Evolutionary conservation across 2,329 filamentous ascomycete genomes (phyloP), one percentile per base, ranked within the genome.

Genomic region (Plectosphaerella sp.): DNA sequence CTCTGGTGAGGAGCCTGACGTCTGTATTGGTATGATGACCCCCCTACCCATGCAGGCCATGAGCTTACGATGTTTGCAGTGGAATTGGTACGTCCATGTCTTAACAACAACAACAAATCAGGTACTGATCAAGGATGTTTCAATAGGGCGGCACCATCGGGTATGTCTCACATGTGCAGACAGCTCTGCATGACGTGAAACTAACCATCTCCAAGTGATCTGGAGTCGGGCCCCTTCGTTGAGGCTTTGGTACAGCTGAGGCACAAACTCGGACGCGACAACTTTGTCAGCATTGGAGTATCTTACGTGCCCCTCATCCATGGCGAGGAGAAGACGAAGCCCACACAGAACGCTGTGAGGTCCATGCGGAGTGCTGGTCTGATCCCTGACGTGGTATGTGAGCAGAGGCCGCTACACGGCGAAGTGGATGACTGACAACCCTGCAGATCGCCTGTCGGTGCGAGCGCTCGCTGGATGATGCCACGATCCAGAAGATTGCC

Each of bases 311-410:
- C 92, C 1, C 80, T 93, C 35, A 68, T 66, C 11, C 49, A 79
- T 53, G 79, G 80, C 42, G 80, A 97, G 76, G 86, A 96, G 70
- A 97, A 97, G 82, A 97, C 92, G 10, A 97, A 97, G 75, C 94
- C 94, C 0, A 99, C 94, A 0, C 94, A 99, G 69, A 84, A 90
- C 62, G 90, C 93, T 24, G 91, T 97, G 62, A 87, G 87, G 65
- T 84, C 88, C 62, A 86, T 92, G 56, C 87, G 93, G 57, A 92
- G 88, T 65, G 87, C 89, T 57, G 91, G 91, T 65, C 72, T 90
- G 51, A 82, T 78, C 54, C 87, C 86, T 2, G 86, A 89, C 61
- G 65, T 94, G 67, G 84, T 88, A 72, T 54, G 73, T 16, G 9
- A 10, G 20, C 6, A 14, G 28, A 15, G 11, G 18, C 14, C 16